Evolutionary conservation across 345 rosid genomes (phyloP), one percentile per base, ranked within the genome.

Genomic region (Syzygium aromaticum): DNA sequence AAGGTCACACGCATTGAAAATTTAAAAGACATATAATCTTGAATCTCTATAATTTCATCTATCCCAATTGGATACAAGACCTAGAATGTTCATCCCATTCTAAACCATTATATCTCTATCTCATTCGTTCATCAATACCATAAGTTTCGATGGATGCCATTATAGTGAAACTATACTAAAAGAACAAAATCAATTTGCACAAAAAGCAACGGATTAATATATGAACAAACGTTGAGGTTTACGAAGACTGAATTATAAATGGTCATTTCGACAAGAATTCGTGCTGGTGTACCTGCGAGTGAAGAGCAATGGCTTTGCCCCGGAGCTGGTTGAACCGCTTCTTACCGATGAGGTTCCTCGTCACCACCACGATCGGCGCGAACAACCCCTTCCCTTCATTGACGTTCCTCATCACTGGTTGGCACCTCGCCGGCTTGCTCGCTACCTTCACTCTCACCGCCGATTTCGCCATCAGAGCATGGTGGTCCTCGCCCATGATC

Each of bases 361-460:
- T 92, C 13, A 95, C 85, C 87, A 98, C 98, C 54, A 96, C 98
- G 46, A 89, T 7, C 0, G 99, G 99, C 3, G 98, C 99, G 67
- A 98, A 98, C 64, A 98, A 15, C 8, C 99, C 99, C 90, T 96
- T 98, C 84, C 99, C 99, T 93, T 96, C 99, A 12, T 98, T 98
- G 8, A 96, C 93, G 85, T 98, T 96, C 93, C 92, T 94, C 99
- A 95, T 96, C 95, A 94, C 73, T 5, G 99, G 98, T 27, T 87
- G 89, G 77, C 85, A 30, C 88, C 94, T 93, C 4, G 89, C 87
- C 2, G 95, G 93, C 90, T 88, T 80, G 19, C 23, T 95, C 10
- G 91, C 91, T 27, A 91, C 91, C 64, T 92, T 88, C 7, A 94
- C 95, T 28, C 57, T 87, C 7, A 78, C 91, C 0, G 93, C 93